phyloP scores from a whole-genome alignment of 768 basidiomycete genomes.

The Termitomyces sp. region DNA sequence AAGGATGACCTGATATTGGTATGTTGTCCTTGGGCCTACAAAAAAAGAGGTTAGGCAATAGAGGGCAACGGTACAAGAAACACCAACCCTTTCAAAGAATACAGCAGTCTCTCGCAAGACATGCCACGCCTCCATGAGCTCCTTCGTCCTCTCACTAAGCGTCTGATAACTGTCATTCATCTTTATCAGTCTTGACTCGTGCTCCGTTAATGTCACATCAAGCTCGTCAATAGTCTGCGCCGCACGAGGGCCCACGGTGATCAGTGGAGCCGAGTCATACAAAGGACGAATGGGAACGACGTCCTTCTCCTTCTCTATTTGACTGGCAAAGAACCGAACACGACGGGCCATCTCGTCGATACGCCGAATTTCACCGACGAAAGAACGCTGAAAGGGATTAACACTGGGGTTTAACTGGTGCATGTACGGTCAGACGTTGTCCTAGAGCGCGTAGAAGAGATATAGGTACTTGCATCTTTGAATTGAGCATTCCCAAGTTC shows the following conservation, averaged over 20 bases:
- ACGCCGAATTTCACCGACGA: slow-evolving; percentile 91
- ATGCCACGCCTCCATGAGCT: slow-evolving; percentile 90
- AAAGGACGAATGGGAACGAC: slow-evolving; percentile 79
- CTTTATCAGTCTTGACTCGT: slow-evolving; percentile 75
- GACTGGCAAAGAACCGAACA: slow-evolving; percentile 81
- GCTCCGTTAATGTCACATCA: slow-evolving; percentile 80
- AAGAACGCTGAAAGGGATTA: slow-evolving; percentile 98
- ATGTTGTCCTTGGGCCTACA: slow-evolving; percentile 73
- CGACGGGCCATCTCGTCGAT: slow-evolving; percentile 96
- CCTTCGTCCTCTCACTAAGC: slow-evolving; percentile 77
- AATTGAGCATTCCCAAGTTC: slow-evolving; percentile 96
- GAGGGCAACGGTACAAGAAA: neutral
- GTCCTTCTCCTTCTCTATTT: slow-evolving; percentile 85
- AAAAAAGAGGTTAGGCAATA: slow-evolving; percentile 8
- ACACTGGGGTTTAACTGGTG: slow-evolving; percentile 85
- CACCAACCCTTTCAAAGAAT: slow-evolving; percentile 82
- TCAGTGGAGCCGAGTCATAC: slow-evolving; percentile 79
- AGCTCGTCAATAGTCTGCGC: slow-evolving; percentile 93
- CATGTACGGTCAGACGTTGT: slow-evolving; percentile 2
- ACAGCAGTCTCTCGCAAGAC: slow-evolving; percentile 93
- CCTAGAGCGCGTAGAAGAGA: neutral
- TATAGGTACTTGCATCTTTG: slow-evolving; percentile 64
- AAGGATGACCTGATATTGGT: slow-evolving; percentile 82
- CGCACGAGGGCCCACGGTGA: slow-evolving; percentile 87
- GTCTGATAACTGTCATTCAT: slow-evolving; percentile 95